These are phyloP conservation scores for Trichaptum fuscoviolaceum DNA, from an alignment of 768 basidiomycete species.

Conservation along the genomic window DNA sequence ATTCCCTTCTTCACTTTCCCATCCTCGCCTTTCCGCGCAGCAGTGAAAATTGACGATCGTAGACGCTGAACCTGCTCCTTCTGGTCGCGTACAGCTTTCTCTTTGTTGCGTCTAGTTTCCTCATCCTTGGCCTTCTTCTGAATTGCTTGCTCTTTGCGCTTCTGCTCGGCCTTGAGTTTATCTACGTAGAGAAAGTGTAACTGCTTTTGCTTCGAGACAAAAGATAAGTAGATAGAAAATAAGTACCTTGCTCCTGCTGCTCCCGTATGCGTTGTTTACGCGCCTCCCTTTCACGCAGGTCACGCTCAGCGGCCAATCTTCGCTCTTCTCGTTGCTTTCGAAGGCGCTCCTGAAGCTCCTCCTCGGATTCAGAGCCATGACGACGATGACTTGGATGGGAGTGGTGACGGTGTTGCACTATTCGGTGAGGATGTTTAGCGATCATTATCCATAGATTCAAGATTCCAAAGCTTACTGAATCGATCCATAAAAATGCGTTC, in stretches of 20 bases:
- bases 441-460: too few relatives aligned
- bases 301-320: slow-evolving; percentile 47
- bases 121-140: slow-evolving; percentile 54
- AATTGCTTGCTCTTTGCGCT: slow-evolving; percentile 49
- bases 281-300: slow-evolving; percentile 41
- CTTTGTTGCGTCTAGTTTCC: slow-evolving; percentile 43
- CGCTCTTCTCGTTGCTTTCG: slow-evolving; percentile 48
- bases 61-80: slow-evolving; percentile 46
- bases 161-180: slow-evolving; percentile 51
- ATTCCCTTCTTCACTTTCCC: slow-evolving; percentile 56
- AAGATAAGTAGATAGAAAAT: slow-evolving; percentile 1
- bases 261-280: slow-evolving; percentile 41
- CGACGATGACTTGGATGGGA: slow-evolving; percentile 6
- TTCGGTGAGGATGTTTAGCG: neutral
- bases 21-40: slow-evolving; percentile 51
- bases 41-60: slow-evolving; percentile 60
- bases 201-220: slow-evolving; percentile 5
- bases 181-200: slow-evolving; percentile 22
- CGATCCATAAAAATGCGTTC: neutral
- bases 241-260: slow-evolving; percentile 48
- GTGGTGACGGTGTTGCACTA: neutral
- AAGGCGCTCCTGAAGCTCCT: slow-evolving; percentile 48
- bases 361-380: slow-evolving; percentile 35
- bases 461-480: too few relatives aligned
- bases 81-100: slow-evolving; percentile 41